Base-by-base conservation (phyloP, 2,329 filamentous ascomycete genomes). In the Chaetomiaceae sp. region DNA sequence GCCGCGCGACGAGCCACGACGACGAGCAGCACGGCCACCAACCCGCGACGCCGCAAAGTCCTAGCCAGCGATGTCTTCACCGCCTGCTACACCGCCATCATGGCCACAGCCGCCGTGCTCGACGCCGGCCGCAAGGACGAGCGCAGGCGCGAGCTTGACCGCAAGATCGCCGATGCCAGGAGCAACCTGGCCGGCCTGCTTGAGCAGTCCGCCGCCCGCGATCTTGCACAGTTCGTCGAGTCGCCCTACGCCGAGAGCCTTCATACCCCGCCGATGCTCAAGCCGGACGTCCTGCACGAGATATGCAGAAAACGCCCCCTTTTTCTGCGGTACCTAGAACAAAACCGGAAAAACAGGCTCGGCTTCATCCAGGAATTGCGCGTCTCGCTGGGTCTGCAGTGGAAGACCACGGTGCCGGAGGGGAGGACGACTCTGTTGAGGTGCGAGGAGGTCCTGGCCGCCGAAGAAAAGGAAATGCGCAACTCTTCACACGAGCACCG, bases 71-170 rank as follows among this genome's bases (percentile, higher is more conserved):
- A 83, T 69, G 59, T 84, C 55, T 76, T 85, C 64, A 88, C 85
- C 22, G 80, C 85, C 36, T 80, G 79, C 66, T 89, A 88, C 64
- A 85, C 85, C 23, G 81, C 83, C 31, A 78, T 86, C 50, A 80
- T 88, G 63, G 84, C 82, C 5, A 80, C 82, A 2, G 85, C 84
- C 2, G 78, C 84, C 11, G 72, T 86, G 3, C 71, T 80, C 27
- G 87, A 90, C 66, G 79, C 80, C 6, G 72, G 75, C 25, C 66
- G 71, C 27, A 88, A 89, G 65, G 75, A 81, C 50, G 72, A 73
- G 37, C 75, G 81, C 57, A 75, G 79, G 43, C 74, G 74, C 57
- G 77, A 84, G 59, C 81, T 87, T 72, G 84, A 89, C 51, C 65
- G 69, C 19, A 78, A 80, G 53, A 78, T 89, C 59, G 76, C 79